phyloP scores from a whole-genome alignment of 2,329 filamentous ascomycete genomes.

The Tolypocladium ophioglossoides region DNA sequence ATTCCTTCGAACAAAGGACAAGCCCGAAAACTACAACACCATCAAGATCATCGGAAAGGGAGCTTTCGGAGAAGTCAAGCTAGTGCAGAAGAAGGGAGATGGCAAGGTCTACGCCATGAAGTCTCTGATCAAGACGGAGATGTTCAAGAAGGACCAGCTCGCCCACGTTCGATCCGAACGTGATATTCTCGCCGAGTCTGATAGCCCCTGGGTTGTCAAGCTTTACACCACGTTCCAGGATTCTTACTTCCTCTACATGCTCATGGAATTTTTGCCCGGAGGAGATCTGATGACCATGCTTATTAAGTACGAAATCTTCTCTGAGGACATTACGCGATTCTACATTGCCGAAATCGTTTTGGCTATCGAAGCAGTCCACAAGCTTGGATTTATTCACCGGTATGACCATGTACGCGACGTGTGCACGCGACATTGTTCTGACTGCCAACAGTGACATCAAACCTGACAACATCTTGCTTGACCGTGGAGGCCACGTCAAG shows the following conservation, averaged over 20 bases:
- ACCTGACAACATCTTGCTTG: slow-evolving; percentile 94
- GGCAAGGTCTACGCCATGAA: slow-evolving; percentile 98
- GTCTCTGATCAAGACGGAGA: slow-evolving; percentile 95
- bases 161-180: slow-evolving; percentile 95
- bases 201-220: slow-evolving; percentile 99
- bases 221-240: slow-evolving; percentile 98
- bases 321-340: slow-evolving; percentile 95
- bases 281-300: slow-evolving; percentile 99
- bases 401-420: slow-evolving; percentile 26
- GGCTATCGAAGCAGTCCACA: slow-evolving; percentile 97
- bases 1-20: slow-evolving; percentile 87
- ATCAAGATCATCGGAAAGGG: slow-evolving; percentile 99
- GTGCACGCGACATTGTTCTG: not conserved
- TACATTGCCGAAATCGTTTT: slow-evolving; percentile 98
- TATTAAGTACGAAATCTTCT: slow-evolving; percentile 99
- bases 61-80: slow-evolving; percentile 94
- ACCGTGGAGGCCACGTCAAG: slow-evolving; percentile 94
- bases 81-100: slow-evolving; percentile 92
- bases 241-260: slow-evolving; percentile 89
- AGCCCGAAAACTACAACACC: slow-evolving; percentile 88
- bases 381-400: slow-evolving; percentile 97
- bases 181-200: slow-evolving; percentile 96
- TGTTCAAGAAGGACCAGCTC: slow-evolving; percentile 99
- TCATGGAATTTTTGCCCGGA: slow-evolving; percentile 98
- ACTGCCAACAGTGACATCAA: slow-evolving; percentile 73